Conservation (phyloP, 2,329 filamentous ascomycete genomes). For the Hypocrella siamensis region DNA sequence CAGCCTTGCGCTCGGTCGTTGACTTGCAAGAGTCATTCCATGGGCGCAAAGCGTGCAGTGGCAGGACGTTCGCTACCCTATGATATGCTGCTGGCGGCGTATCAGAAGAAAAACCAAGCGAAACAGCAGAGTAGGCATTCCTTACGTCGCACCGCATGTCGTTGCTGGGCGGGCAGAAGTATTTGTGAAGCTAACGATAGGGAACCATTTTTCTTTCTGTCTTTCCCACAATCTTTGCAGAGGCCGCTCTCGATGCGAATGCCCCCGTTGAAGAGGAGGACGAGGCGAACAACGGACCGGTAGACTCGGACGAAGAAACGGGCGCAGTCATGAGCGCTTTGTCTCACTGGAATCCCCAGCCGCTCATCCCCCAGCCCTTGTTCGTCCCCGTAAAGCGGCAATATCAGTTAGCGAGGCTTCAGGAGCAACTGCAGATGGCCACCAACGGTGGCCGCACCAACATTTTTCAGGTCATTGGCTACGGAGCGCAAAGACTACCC, state of each 20-base stretch:
- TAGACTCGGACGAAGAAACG: slow-evolving; percentile 92
- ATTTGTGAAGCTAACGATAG: neutral
- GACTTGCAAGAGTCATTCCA: slow-evolving; percentile 89
- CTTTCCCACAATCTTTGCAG: slow-evolving; percentile 25
- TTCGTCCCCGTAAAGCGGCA: slow-evolving; percentile 46
- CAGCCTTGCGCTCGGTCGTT: slow-evolving; percentile 76
- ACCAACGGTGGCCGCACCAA: slow-evolving; percentile 50
- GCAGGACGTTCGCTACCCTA: slow-evolving; percentile 78
- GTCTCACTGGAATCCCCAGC: slow-evolving; percentile 60
- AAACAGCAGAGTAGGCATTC: slow-evolving; percentile 74
- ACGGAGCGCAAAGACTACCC: slow-evolving; percentile 37
- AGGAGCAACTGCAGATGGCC: slow-evolving; percentile 50
- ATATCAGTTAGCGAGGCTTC: slow-evolving; percentile 46
- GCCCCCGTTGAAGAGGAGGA: slow-evolving; percentile 78
- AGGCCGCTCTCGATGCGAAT: slow-evolving; percentile 88
- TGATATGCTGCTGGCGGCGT: slow-evolving; percentile 76
- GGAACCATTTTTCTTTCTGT: slow-evolving; percentile 1
- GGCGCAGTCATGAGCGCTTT: slow-evolving; percentile 75
- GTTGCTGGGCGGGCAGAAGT: neutral
- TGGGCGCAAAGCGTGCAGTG: slow-evolving; percentile 84
- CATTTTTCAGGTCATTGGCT: slow-evolving; percentile 45
- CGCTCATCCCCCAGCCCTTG: slow-evolving; percentile 51
- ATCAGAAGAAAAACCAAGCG: slow-evolving; percentile 96
- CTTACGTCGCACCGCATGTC: neutral
- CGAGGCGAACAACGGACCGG: slow-evolving; percentile 60